Base-by-base conservation (phyloP, 768 basidiomycete genomes). In the Pleurotus pulmonarius region DNA sequence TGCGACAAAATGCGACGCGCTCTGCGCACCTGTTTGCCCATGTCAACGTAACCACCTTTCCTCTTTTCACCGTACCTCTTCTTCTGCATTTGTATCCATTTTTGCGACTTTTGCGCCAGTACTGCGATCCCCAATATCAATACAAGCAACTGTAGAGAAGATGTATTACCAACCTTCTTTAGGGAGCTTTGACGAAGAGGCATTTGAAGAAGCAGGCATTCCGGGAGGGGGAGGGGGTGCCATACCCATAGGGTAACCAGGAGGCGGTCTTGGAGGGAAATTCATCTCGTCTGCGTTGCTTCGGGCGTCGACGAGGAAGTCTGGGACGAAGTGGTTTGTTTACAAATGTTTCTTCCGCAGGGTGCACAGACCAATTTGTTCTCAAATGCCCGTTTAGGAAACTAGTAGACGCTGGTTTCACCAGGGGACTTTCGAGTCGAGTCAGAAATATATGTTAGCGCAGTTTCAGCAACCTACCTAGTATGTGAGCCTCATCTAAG, bases 61-160 rank as follows among this genome's bases (percentile, higher is more conserved):
- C 92, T 78, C 78, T 91, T 94, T 75, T 90, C 92, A 55, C 93
- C 93, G 61, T 93, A 97, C 58, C 94, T 82, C 73, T 88, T 94
- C 74, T 80, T 87, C 75, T 96, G 94, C 87, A 94, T 90, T 64
- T 92, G 88, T 55, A 90, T 76, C 94, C 94, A 98, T 79, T 98
- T 98, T 75, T 93, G 87, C 38, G 92, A 87, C 77, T 98, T 99
- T 72, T 90, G 87, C 37, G 87, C 85, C 63, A 98, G 81, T 59
- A 88, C 84, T 78, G 59, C 49, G 46, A 57, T 63, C 61, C 52
- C 38, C 13, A 13, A 12, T 13, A 40, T 13, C 58, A 47, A 25
- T 41, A 13, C 34, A 41, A 26, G 59, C 59, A 60, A 59, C 53
- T 47, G 44, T 63, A 53, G 44, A 34, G 5, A 48, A 55, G 4